Evolutionary conservation across 1,139 yeast species (phyloP).

Genomic region (Kluyveromyces sp.): DNA sequence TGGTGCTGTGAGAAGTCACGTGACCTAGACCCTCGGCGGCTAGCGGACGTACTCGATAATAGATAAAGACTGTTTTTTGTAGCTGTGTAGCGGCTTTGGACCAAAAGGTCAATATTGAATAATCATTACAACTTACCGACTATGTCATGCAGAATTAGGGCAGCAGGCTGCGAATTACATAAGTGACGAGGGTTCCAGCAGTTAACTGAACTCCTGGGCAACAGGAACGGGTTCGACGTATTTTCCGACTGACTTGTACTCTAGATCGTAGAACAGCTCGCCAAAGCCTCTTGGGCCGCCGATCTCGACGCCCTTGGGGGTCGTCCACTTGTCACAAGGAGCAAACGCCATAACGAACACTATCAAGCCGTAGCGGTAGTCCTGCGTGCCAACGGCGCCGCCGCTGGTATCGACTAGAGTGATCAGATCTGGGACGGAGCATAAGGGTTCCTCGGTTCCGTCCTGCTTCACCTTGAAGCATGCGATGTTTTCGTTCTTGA

Average conservation of each 20-base stretch:
- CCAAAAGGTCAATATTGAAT: no score
- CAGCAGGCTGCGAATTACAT: no score
- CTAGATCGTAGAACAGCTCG: slow-evolving; percentile 31
- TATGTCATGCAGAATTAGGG: no score
- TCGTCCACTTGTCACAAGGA: slow-evolving; percentile 38
- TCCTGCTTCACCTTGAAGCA: slow-evolving; percentile 19
- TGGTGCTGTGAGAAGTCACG: no score
- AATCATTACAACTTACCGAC: no score
- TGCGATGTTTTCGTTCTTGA: slow-evolving; percentile 54
- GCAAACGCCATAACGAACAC: slow-evolving; percentile 40
- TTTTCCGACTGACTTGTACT: slow-evolving; percentile 35
- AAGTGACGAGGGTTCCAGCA: not conserved
- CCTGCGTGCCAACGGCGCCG: slow-evolving; percentile 44
- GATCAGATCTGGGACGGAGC: slow-evolving; percentile 43
- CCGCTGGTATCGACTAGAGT: slow-evolving; percentile 41
- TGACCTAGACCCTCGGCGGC: no score
- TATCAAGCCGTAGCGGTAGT: slow-evolving; percentile 39
- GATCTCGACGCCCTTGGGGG: slow-evolving; percentile 33
- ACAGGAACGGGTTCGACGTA: slow-evolving; percentile 36
- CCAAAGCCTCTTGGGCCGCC: slow-evolving; percentile 41
- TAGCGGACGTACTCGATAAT: no score
- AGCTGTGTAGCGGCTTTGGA: no score
- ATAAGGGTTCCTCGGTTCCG: slow-evolving; percentile 18
- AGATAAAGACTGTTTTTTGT: no score
- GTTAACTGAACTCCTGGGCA: slow-evolving; percentile 34